A percentile compares a stretch with the other conserved stretches of the same genome.
These are phyloP conservation scores for Nicotiana rustica DNA, from an alignment of 305 asterid genomes.

Conservation along the genomic window DNA sequence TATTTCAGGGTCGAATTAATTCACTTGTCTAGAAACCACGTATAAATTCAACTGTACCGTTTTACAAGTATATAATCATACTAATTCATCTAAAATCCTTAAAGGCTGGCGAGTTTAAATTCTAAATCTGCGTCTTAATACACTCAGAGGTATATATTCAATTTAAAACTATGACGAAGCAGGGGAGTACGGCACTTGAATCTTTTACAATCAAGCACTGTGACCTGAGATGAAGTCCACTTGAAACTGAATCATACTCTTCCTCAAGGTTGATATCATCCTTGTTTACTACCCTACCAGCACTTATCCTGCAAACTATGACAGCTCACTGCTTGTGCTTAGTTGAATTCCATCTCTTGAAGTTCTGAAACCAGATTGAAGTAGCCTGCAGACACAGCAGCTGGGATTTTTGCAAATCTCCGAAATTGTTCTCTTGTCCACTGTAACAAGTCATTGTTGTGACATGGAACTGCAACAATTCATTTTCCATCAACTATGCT, in stretches of 20 bases:
- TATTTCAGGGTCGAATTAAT: too few species aligned
- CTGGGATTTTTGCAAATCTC: conserved; percentile 35
- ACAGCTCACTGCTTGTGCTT: conserved; percentile 42
- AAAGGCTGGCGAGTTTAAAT: neutral
- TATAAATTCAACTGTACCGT: too few species aligned
- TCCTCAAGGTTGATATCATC: conserved; percentile 20
- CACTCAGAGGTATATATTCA: neutral
- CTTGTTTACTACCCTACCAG: conserved; percentile 37
- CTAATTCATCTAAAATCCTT: too few species aligned
- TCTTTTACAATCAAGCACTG: conserved; percentile 39
- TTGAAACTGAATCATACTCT: conserved; percentile 39
- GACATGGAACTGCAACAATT: conserved; percentile 48
- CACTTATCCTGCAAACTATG: conserved; percentile 46
- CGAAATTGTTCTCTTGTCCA: neutral
- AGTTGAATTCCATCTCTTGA: conserved; percentile 44
- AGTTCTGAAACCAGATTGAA: conserved; percentile 46
- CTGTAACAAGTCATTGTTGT: conserved; percentile 50
- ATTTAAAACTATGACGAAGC: conserved; percentile 42
- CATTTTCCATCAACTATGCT: conserved; percentile 47
- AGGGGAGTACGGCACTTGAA: conserved; percentile 48
- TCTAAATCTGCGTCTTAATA: too few species aligned
- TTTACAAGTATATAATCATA: too few species aligned
- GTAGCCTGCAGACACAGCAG: conserved; percentile 46
- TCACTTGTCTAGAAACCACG: too few species aligned
- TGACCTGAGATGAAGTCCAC: conserved; percentile 29